Percentiles rank a stretch among this genome's conserved stretches.
Evolutionary conservation across 1,284 basidiomycete species (phyloP).

Genomic region (Microbotryum saponariae): DNA sequence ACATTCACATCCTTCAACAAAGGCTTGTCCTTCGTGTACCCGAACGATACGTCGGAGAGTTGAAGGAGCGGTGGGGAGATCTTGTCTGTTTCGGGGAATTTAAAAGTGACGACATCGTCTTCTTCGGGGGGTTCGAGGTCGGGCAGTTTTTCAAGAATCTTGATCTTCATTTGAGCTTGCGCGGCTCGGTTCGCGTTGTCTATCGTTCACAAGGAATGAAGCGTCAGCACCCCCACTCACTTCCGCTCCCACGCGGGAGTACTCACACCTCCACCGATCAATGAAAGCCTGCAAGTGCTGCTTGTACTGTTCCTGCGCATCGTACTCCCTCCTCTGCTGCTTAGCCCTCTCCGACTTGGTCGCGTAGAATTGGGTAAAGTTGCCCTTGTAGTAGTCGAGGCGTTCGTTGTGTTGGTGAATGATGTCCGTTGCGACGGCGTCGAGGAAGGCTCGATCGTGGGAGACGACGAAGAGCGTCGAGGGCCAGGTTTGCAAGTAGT

Average conservation of each 20-base stretch:
- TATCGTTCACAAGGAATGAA: neutral
- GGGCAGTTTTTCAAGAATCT: constrained; percentile 95
- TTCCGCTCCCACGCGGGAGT: too few species aligned
- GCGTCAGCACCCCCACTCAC: neutral
- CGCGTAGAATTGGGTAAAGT: constrained; percentile 98
- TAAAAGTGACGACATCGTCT: constrained; percentile 79
- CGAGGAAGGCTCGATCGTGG: constrained; percentile 97
- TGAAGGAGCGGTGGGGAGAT: constrained; percentile 94
- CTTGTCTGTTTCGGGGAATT: constrained; percentile 88
- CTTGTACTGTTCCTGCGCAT: constrained; percentile 88
- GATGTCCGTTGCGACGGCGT: constrained; percentile 60
- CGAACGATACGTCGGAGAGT: constrained; percentile 83
- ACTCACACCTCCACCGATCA: constrained; percentile 88
- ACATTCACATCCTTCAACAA: constrained; percentile 78
- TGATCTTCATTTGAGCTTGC: constrained; percentile 94
- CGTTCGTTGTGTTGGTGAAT: constrained; percentile 92
- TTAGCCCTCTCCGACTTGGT: constrained; percentile 91
- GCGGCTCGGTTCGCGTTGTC: constrained; percentile 52
- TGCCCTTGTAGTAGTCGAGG: constrained; percentile 67
- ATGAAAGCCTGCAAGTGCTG: constrained; percentile 96
- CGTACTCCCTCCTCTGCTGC: constrained; percentile 73
- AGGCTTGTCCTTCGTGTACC: constrained; percentile 72
- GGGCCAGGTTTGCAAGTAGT: constrained; percentile 94
- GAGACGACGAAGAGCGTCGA: constrained; percentile 94
- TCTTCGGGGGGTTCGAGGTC: constrained; percentile 59